Evolutionary conservation across 2,329 filamentous ascomycete species (phyloP), one percentile per base, ranked within the genome.

Genomic region (Madurella fahalii): DNA sequence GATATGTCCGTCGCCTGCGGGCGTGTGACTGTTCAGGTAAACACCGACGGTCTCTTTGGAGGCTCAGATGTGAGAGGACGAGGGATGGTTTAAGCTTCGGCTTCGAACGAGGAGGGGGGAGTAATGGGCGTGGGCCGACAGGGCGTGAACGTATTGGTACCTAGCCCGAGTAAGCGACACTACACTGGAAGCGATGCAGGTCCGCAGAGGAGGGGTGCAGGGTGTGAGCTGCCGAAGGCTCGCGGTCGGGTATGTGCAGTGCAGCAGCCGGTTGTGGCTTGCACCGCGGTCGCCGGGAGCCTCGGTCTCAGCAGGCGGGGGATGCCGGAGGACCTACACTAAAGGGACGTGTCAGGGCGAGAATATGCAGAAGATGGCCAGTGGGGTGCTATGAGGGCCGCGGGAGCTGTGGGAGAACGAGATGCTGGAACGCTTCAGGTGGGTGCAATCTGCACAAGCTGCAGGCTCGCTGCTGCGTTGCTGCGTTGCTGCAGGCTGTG

Each of bases 401-500:
- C 20, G 32, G 46, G 49, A 40, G 25, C n/a, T 32, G 30, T 20
- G 31, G 25, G 15, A 40, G 32, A 46, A 34, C n/a, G 44, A 32
- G 45, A 16, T 46, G 40, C 12, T 41, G 40, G 52, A 32, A 39
- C 42, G 45, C 52, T 49, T 53, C 52, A 53, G 52, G 52, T 49
- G 34, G 52, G 47, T 57, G 54, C 58, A 58, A n/a, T 37, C 55
- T 61, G 60, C 56, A 55, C 48, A 40, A 25, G 30, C 16, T 44
- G 48, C 40, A 42, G 40, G 32, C 34, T 37, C 11, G 25, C 7
- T 25, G 25, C 9, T 42, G 8, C n/a, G 32, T 16, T 17, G 37
- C 25, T 53, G 25, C 41, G 50, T 39, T 25, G 42, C 44, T 46
- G 31, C 32, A 25, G 39, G 13, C n/a, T 40, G 40, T 45, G 40